phyloP scores from a whole-genome alignment of 768 basidiomycete species.

The Serendipita sp. region DNA sequence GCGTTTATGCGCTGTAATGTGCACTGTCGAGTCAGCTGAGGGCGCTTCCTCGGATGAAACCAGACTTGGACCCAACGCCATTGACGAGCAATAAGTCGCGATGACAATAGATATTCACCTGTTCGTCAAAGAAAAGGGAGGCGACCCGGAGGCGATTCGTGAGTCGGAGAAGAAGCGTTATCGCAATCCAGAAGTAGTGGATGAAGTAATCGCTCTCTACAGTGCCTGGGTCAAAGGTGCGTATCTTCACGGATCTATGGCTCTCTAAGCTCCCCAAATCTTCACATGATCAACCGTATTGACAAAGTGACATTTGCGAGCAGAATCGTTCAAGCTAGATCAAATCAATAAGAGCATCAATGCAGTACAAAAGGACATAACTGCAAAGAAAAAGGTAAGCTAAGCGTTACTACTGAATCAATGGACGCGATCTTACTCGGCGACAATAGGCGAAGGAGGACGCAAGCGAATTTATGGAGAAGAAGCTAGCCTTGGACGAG shows the following conservation, averaged over 20 bases:
- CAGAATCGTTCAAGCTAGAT: slow-evolving; percentile 81
- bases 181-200: slow-evolving; percentile 78
- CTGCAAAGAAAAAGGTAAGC: slow-evolving; percentile 78
- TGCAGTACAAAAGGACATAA: slow-evolving; percentile 86
- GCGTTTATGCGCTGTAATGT: not conserved
- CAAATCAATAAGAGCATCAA: slow-evolving; percentile 70
- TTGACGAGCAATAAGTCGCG: not conserved
- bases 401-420: not conserved
- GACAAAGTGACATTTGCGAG: not conserved
- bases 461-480: slow-evolving; percentile 70
- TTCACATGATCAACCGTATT: no score
- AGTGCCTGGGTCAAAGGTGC: slow-evolving; percentile 85
- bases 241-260: slow-evolving; percentile 19
- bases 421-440: not conserved
- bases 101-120: slow-evolving; percentile 74
- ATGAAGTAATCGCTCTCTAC: slow-evolving; percentile 87
- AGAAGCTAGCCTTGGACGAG: slow-evolving; percentile 75
- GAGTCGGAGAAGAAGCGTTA: slow-evolving; percentile 88
- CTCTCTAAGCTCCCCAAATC: not conserved
- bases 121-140: slow-evolving; percentile 80
- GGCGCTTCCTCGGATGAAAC: not conserved
- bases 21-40: not conserved
- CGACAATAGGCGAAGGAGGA: slow-evolving; percentile 64
- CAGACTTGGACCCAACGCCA: not conserved
- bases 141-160: slow-evolving; percentile 76